Conservation (phyloP, 1,139 yeast species). For the Pichia sp. region DNA sequence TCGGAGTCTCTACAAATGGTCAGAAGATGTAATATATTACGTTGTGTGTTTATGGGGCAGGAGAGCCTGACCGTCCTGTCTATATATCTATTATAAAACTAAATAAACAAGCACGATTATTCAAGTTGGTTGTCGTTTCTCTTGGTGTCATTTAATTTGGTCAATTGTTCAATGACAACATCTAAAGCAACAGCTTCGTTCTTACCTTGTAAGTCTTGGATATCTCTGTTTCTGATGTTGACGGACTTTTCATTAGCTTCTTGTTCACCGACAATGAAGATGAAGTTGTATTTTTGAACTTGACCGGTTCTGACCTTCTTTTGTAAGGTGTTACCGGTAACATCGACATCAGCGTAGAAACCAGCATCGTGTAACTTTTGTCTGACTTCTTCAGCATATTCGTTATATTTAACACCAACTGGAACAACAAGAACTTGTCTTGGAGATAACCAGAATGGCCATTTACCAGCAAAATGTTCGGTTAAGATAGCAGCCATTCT, state of each 20-base stretch:
- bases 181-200: slow-evolving; percentile 75
- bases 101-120: slow-evolving; percentile 1
- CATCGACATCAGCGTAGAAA: slow-evolving; percentile 89
- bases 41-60: too few species aligned
- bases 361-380: slow-evolving; percentile 65
- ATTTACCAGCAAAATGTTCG: slow-evolving; percentile 89
- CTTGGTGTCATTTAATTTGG: slow-evolving; percentile 60
- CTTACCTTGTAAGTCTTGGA: slow-evolving; percentile 82
- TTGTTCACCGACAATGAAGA: slow-evolving; percentile 94
- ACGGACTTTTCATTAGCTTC: slow-evolving; percentile 78
- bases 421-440: slow-evolving; percentile 89
- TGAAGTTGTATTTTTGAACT: slow-evolving; percentile 86
- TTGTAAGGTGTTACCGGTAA: slow-evolving; percentile 91
- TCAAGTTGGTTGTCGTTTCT: slow-evolving; percentile 62
- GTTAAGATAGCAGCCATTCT: slow-evolving; percentile 87
- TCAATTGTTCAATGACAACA: slow-evolving; percentile 66
- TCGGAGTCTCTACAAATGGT: too few species aligned
- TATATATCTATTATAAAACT: too few species aligned
- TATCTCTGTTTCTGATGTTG: slow-evolving; percentile 92
- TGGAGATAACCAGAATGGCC: slow-evolving; percentile 99
- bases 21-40: too few species aligned
- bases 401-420: slow-evolving; percentile 54
- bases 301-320: slow-evolving; percentile 98
- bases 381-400: slow-evolving; percentile 53
- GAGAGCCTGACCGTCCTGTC: too few species aligned